Evolutionary conservation across 2,329 filamentous ascomycete genomes (phyloP).

Genomic region (Grosmannia serpens): DNA sequence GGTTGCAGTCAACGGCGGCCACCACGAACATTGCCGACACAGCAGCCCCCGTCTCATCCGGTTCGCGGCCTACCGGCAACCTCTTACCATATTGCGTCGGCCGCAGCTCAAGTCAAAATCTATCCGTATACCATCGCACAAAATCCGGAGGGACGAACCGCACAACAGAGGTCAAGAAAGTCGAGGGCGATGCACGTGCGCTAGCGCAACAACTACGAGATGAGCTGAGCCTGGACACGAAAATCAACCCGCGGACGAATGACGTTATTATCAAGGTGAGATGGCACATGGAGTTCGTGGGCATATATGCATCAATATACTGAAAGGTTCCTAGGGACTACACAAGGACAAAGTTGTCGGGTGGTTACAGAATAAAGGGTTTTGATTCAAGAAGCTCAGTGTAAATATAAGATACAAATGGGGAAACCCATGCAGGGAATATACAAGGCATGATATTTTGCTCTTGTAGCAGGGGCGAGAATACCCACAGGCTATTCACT

Average conservation of each 20-base stretch:
- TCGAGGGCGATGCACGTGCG: constrained; percentile 58
- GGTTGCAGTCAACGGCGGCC: background rate
- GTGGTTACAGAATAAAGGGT: constrained; percentile 12
- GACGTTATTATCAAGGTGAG: constrained; percentile 65
- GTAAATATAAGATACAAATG: background rate
- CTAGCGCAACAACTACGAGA: constrained; percentile 52
- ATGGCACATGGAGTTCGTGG: background rate
- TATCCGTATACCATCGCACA: constrained; percentile 64
- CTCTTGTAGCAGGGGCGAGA: background rate
- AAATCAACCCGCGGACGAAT: constrained; percentile 49
- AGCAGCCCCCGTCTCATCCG: background rate
- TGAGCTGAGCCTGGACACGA: constrained; percentile 43
- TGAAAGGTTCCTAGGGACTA: background rate
- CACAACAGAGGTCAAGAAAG: constrained; percentile 65
- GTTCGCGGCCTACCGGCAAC: constrained; percentile 1
- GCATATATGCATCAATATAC: background rate
- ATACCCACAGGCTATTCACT: too few species aligned
- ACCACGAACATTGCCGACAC: background rate
- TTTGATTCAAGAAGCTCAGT: constrained; percentile 2
- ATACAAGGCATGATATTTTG: background rate
- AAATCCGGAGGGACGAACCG: constrained; percentile 68
- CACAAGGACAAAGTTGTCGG: constrained; percentile 8
- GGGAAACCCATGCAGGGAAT: background rate
- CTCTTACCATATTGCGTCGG: constrained; percentile 49
- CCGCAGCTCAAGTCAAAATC: constrained; percentile 57